Base-by-base conservation (phyloP, 352 stramenopile species). In the Globisporangium parvum region DNA sequence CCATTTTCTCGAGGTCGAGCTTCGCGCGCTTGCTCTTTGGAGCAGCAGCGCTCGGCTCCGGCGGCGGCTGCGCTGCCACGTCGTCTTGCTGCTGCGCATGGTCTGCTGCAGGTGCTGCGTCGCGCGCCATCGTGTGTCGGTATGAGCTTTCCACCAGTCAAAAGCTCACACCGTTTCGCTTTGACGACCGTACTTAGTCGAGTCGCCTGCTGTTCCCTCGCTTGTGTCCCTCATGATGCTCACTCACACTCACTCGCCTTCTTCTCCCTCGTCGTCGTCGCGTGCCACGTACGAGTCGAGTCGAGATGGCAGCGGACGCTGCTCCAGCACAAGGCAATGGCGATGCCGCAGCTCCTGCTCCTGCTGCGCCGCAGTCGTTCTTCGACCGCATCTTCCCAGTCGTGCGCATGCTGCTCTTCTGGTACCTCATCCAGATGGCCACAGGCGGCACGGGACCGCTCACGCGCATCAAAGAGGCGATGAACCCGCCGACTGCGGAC, bases 361-460 rank as follows among this genome's bases (percentile, higher is more conserved):
- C 51, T n/a, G 59, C 59, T 21, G 18, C 53, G n/a, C 56, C 65
- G 53, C 62, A 79, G 57, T 68, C 67, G n/a, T 47, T 85, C 14
- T 67, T 82, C 61, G 75, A 89, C 47, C 75, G 77, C 44, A 12
- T 85, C 52, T 85, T 77, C 67, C 79, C 81, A 39, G 66, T 88
- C 57, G 45, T 89, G 33, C 84, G 80, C 61, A 82, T 91, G 65
- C 45, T 90, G n/a, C 68, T 81, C 59, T 77, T 92, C 57, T 94
- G 83, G 76, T 94, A 94, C 70, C 69, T 79, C 37, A 77, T 94
- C 55, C 76, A 87, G 48, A 67, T 73, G 41, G 72, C 76, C 48
- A 62, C n/a, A 55, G 60, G 47, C 54, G 62, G 47, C 61, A 37
- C 23, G 48, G 58, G n/a, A 6, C 45, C 52, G 31, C 31, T 56